Base-by-base conservation (phyloP, 805 yeast species). In the Kodamaea laetipori region DNA sequence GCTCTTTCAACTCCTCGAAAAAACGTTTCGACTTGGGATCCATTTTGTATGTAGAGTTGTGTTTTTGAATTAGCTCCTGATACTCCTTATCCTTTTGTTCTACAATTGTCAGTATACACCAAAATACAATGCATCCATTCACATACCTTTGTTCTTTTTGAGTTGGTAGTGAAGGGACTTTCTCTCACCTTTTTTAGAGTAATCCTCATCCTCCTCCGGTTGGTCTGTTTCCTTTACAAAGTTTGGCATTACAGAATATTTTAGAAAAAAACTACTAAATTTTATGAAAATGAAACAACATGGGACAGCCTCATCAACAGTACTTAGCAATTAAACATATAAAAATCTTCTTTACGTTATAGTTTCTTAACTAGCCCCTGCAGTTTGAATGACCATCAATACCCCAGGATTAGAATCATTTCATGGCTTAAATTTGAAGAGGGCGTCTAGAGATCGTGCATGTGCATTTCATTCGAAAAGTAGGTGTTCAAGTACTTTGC, bases 161-260 rank as follows among this genome's bases (percentile, higher is more conserved):
- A 74, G 50, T 52, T 74, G 80, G 16, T 73, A 71, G 11, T 61
- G 63, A 10, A 74, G 53, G 3, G 75, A 60, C 52, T 70, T 71
- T 17, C 78, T 54, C 35, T 60, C 63, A 6, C 51, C 47, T 13
- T 48, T 52, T 10, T 51, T 55, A 11, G 53, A 51, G 15, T 52
- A 48, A 4, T 36, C 31, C 16, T 24, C 45, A 30, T 34, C 17
- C 16, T 34, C 27, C 26, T n/a, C 17, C 5, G 15, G 17, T 11
- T 4, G 33, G 21, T 19, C 27, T 16, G 39, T 39, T 24, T 41
- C 44, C 31, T 40, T 47, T 19, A 47, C 37, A 25, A 47, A 47
- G 19, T 43, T 46, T 3, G 50, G 50, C 50, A 47, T 47, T 30
- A 9, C 13, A 12, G 34, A 6, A 13, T 30, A 15, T 21, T 21